These are phyloP conservation scores for Stagonosporopsis rhizophila DNA, from an alignment of 2,329 filamentous ascomycete genomes.

Conservation along the genomic window DNA sequence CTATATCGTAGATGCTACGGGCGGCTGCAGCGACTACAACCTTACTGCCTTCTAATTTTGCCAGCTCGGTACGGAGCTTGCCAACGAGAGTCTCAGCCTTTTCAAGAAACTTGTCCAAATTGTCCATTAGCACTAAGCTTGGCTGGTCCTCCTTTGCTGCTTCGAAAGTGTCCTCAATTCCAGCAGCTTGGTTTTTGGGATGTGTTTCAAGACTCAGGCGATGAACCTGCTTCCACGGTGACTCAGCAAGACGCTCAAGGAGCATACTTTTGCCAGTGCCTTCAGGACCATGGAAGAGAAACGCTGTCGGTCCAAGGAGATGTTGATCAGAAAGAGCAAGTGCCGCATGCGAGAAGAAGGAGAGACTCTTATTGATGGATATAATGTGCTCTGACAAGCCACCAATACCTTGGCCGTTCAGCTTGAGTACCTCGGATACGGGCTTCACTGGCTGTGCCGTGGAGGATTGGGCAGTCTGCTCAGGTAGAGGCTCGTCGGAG, in stretches of 20 bases:
- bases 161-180: slow-evolving; percentile 72
- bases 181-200: slow-evolving; percentile 56
- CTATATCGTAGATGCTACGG: slow-evolving; percentile 74
- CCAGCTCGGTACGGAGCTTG: slow-evolving; percentile 49
- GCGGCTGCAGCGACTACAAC: slow-evolving; percentile 80
- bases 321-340: slow-evolving; percentile 27
- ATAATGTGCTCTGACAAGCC: slow-evolving; percentile 71
- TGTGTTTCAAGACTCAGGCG: slow-evolving; percentile 60
- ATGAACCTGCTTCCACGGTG: slow-evolving; percentile 74
- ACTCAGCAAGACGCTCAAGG: slow-evolving; percentile 68
- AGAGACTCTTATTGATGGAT: slow-evolving; percentile 71
- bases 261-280: slow-evolving; percentile 87
- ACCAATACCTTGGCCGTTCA: slow-evolving; percentile 63
- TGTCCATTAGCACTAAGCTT: slow-evolving; percentile 80
- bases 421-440: slow-evolving; percentile 25
- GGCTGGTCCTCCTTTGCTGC: slow-evolving; percentile 73
- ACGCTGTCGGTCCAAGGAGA: slow-evolving; percentile 56
- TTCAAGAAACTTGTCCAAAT: slow-evolving; percentile 68
- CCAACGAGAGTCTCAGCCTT: slow-evolving; percentile 40
- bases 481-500: slow-evolving; percentile 18
- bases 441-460: slow-evolving; percentile 10
- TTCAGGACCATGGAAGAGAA: slow-evolving; percentile 80
- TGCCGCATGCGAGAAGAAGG: slow-evolving; percentile 33
- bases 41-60: slow-evolving; percentile 60
- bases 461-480: slow-evolving; percentile 3